Evolutionary conservation across 441 rosid species (phyloP).

Genomic region (Sinapis alba): DNA sequence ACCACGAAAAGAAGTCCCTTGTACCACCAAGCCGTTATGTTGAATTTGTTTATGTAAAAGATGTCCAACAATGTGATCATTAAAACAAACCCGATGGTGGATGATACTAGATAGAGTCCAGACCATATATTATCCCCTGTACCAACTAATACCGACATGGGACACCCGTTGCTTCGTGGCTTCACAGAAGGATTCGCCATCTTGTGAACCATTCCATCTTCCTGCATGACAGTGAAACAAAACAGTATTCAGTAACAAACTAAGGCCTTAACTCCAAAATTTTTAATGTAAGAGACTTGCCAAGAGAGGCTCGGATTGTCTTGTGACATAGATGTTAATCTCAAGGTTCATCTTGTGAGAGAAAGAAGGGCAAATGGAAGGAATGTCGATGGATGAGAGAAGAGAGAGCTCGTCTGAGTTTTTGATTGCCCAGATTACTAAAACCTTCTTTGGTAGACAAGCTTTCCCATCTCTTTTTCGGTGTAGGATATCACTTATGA

Average conservation of each 20-base stretch:
- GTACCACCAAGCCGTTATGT: constrained; percentile 74
- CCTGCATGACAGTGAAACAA: constrained; percentile 50
- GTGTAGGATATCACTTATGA: constrained; percentile 75
- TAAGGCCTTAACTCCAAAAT: background rate
- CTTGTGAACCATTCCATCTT: constrained; percentile 58
- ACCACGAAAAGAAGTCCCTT: constrained; percentile 65
- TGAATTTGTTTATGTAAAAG: constrained; percentile 57
- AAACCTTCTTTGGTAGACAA: constrained; percentile 65
- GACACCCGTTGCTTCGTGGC: constrained; percentile 44
- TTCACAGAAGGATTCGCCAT: constrained; percentile 39
- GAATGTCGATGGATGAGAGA: constrained; percentile 59
- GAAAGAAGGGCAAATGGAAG: constrained; percentile 57
- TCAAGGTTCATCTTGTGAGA: constrained; percentile 58
- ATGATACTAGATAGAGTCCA: constrained; percentile 59
- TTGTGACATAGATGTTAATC: constrained; percentile 64
- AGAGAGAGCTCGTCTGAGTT: constrained; percentile 77
- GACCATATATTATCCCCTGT: constrained; percentile 77
- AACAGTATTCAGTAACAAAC: background rate
- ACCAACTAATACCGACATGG: constrained; percentile 77
- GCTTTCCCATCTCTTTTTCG: constrained; percentile 61
- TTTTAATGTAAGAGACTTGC: constrained; percentile 45
- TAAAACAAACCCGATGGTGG: constrained; percentile 64
- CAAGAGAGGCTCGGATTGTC: constrained; percentile 69
- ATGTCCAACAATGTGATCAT: constrained; percentile 50
- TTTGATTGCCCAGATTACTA: constrained; percentile 81